phyloP scores from a whole-genome alignment of 2,329 filamentous ascomycete genomes.

The Diaporthe destruens region DNA sequence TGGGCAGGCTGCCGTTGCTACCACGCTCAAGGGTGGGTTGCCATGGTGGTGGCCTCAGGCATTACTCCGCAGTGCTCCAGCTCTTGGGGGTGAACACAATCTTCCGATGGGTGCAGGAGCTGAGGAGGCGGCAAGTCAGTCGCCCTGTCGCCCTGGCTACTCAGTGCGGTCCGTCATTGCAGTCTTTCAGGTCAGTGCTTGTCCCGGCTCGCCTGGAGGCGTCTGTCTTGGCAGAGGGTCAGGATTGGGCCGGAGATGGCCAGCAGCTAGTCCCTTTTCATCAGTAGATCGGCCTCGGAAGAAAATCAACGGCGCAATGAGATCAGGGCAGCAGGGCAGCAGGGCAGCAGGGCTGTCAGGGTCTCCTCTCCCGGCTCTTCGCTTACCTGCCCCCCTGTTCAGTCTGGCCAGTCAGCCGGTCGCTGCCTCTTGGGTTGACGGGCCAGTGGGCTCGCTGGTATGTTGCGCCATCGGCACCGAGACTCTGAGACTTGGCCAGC shows the following conservation, averaged over 20 bases:
- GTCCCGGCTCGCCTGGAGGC: background rate
- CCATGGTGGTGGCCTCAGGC: slow-evolving; percentile 3
- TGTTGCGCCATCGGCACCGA: slow-evolving; percentile 33
- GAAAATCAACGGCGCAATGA: slow-evolving; percentile 23
- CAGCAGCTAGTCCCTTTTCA: slow-evolving; percentile 23
- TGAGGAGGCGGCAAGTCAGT: background rate
- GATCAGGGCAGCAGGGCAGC: background rate
- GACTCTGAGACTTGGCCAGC: slow-evolving; percentile 26
- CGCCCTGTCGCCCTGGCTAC: no score
- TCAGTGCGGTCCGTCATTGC: no score
- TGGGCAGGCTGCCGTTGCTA: slow-evolving; percentile 1
- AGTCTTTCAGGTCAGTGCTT: slow-evolving; percentile 13
- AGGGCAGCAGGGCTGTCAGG: background rate
- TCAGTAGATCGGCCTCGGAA: slow-evolving; percentile 25
- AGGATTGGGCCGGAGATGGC: slow-evolving; percentile 32
- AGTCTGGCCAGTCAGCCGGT: background rate
- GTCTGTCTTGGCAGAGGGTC: slow-evolving; percentile 24
- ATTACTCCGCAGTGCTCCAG: background rate
- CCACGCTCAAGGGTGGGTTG: background rate
- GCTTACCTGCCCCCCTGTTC: background rate
- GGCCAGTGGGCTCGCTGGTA: background rate
- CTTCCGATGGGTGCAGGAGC: slow-evolving; percentile 24
- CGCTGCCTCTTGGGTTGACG: background rate
- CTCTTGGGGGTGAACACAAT: slow-evolving; percentile 29
- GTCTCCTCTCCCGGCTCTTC: slow-evolving; percentile 16